Percentiles rank a stretch among this genome's conserved stretches.
These are phyloP conservation scores for Penicillium sp. DNA, from an alignment of 2,329 filamentous ascomycete genomes.

Conservation along the genomic window DNA sequence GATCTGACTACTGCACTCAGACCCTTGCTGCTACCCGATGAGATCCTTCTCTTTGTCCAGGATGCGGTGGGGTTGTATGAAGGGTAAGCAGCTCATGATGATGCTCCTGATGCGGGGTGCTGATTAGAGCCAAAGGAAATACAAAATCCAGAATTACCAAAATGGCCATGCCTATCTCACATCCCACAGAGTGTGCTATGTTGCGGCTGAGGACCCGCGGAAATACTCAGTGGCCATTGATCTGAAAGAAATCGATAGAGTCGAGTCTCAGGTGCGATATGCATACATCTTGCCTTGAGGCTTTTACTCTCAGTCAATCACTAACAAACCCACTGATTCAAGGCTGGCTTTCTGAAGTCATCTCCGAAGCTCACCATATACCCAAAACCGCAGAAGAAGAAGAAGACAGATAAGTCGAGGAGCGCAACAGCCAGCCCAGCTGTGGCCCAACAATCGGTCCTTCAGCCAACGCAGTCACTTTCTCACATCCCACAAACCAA, in stretches of 20 bases:
- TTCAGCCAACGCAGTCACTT: conserved; percentile 33
- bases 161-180: conserved; percentile 96
- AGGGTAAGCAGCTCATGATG: conserved; percentile 62
- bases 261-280: conserved; percentile 73
- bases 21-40: conserved; percentile 87
- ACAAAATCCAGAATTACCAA: conserved; percentile 89
- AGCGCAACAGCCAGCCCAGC: conserved; percentile 46
- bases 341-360: conserved; percentile 91
- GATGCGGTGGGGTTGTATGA: conserved; percentile 97
- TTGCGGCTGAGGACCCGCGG: conserved; percentile 81
- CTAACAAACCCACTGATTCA: neutral
- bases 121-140: conserved; percentile 62
- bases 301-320: conserved; percentile 5
- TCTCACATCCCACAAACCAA: conserved; percentile 32
- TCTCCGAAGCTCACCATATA: conserved; percentile 89
- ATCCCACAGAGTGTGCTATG: conserved; percentile 91
- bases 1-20: conserved; percentile 95
- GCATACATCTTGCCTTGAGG: conserved; percentile 6
- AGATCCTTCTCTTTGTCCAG: conserved; percentile 93
- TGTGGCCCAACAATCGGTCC: conserved; percentile 27
- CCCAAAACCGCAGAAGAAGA: conserved; percentile 72
- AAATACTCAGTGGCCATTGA: conserved; percentile 81
- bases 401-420: conserved; percentile 54
- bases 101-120: conserved; percentile 18
- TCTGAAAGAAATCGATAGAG: conserved; percentile 84